A percentile compares a stretch with the other conserved stretches of the same genome.
Conservation (phyloP, 78 protist genomes). For the Chrysochromulina parva region DNA sequence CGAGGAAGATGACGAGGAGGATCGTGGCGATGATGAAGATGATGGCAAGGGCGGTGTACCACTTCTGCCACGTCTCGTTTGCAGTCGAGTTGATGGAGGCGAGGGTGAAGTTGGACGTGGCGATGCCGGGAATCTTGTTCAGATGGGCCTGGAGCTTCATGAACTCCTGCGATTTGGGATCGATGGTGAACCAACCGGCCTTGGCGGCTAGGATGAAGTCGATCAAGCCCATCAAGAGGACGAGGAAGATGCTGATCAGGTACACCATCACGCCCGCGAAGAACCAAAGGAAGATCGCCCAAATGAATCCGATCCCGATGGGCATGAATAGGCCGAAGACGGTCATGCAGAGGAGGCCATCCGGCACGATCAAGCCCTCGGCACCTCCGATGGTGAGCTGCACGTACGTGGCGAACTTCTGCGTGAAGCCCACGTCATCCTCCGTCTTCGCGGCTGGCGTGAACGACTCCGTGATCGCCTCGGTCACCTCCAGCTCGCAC, state of each 20-base stretch:
- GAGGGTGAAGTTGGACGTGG: too few species aligned
- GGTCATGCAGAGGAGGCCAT: neutral
- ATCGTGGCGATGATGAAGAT: neutral
- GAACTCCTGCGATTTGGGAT: too few species aligned
- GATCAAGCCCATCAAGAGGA: neutral
- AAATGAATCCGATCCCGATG: neutral
- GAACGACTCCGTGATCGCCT: neutral
- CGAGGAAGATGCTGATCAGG: neutral
- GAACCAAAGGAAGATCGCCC: neutral
- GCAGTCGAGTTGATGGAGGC: neutral
- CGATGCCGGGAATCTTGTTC: too few species aligned
- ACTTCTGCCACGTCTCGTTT: neutral
- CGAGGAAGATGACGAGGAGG: neutral
- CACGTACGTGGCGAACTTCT: neutral
- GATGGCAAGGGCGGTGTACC: neutral
- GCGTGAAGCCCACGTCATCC: neutral
- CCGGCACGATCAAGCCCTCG: neutral
- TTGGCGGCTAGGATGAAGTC: neutral
- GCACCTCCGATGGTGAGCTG: neutral
- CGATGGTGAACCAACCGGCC: too few species aligned
- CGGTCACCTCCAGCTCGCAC: neutral
- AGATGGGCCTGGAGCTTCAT: too few species aligned
- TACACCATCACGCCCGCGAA: neutral
- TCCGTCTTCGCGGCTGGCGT: neutral
- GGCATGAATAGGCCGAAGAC: neutral